Evolutionary conservation across 257 asterid species (phyloP).

Genomic region (Schizonepeta tenuifolia): DNA sequence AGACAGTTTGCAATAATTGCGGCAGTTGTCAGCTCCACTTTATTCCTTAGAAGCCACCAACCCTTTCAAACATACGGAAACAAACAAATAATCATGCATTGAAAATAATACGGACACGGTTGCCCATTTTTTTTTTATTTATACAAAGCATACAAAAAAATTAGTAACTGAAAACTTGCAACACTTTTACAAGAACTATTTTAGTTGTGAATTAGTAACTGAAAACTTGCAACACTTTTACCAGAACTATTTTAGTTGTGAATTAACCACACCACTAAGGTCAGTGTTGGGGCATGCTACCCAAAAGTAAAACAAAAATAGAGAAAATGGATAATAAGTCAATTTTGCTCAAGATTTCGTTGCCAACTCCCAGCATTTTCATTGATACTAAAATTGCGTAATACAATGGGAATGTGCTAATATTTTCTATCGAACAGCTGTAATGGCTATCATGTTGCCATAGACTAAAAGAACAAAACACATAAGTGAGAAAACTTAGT

Average conservation of each 20-base stretch:
- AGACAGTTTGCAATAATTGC: conserved; percentile 81
- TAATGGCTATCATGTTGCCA: background rate
- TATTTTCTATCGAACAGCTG: background rate
- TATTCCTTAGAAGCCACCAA: conserved; percentile 90
- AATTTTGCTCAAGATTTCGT: background rate
- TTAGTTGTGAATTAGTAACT: too few relatives aligned
- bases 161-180: background rate
- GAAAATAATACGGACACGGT: conserved; percentile 5
- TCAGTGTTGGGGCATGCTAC: background rate
- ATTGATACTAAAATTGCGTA: background rate
- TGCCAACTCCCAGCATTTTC: conserved; percentile 20
- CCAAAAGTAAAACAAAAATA: background rate
- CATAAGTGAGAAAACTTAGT: too few relatives aligned
- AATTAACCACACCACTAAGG: conserved; percentile 9
- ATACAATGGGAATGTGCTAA: conserved; percentile 15
- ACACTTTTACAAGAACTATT: conserved; percentile 10
- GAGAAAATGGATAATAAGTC: background rate
- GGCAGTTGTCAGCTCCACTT: conserved; percentile 77
- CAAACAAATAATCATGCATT: conserved; percentile 22
- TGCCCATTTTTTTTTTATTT: background rate
- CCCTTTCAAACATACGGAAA: conserved; percentile 55
- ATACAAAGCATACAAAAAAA: background rate
- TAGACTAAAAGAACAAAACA: too few relatives aligned
- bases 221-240: conserved; percentile 1
- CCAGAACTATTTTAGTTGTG: conserved; percentile 13